Base-by-base conservation (phyloP, 2,329 filamentous ascomycete genomes). In the Byssoonygena ceratinophila region DNA sequence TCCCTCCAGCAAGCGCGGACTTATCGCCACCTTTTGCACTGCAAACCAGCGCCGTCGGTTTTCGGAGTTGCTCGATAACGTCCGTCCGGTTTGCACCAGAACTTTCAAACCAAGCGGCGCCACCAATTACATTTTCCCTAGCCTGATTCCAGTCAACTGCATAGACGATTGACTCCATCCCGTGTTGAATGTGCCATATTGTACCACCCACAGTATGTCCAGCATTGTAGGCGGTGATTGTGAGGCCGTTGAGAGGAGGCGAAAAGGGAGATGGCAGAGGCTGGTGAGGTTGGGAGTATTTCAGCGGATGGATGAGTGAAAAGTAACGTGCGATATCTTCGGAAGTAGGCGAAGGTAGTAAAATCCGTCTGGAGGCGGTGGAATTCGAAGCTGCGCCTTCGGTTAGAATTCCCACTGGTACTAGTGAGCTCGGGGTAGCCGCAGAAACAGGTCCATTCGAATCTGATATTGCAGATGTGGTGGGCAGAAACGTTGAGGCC, bases 111-210 rank as follows among this genome's bases (percentile, higher is more conserved):
- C 92, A 97, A 23, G 91, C 89, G 20, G 92, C 92, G 57, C 91
- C 91, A 0, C 91, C 83, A 55, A 95, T 83, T 14, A 97, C 89
- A 69, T 95, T 94, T 66, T 98, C 92, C 60, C 88, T 82, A n/a
- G 86, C 88, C 69, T 96, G 90, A 61, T 96, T 96, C 92, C 92
- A 98, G 64, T 97, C 91, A 16, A 96, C 87, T 0, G 92, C 91
- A 63, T 98, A 97, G 1, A 98, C 90, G 39, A 98, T 91, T 0
- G 90, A 96, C 67, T 98, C 92, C 64, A 96, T 78, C 0, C 90
- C 89, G 72, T 97, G 89, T 63, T 97, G 91, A 58, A 98, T 90
- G 63, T 97, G 91, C 92, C 92, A 98, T 73, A 98, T 95, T 22
- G 92, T 97, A 52, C 92, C 92, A 67, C 92, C 92, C 0, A 97